Evolutionary conservation across 2,329 filamentous ascomycete species (phyloP).

Genomic region (Pyrenochaeta sp.): DNA sequence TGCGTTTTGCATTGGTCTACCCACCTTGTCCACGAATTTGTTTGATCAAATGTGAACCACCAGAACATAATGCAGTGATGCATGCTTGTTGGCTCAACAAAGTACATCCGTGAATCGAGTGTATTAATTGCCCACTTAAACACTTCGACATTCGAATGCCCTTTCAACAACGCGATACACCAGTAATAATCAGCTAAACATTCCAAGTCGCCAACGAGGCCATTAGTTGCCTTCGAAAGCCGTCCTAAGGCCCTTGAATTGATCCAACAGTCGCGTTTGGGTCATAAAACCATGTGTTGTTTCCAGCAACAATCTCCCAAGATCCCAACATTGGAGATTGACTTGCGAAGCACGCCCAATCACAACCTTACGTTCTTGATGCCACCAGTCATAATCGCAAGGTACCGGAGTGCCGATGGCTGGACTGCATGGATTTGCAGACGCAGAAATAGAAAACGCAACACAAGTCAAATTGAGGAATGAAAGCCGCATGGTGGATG

Average conservation of each 20-base stretch:
- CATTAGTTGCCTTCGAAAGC: not conserved
- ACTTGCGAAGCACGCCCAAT: slow-evolving; percentile 1
- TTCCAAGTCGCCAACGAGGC: not conserved
- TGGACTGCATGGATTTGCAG: slow-evolving; percentile 2
- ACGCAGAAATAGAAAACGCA: not conserved
- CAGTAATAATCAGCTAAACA: too few relatives aligned
- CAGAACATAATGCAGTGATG: too few relatives aligned
- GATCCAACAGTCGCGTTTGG: slow-evolving; percentile 4
- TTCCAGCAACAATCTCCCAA: not conserved
- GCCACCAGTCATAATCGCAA: slow-evolving; percentile 7
- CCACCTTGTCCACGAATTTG: too few relatives aligned
- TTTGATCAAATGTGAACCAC: too few relatives aligned
- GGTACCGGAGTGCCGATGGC: not conserved
- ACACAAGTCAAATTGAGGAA: too few relatives aligned
- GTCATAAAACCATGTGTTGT: slow-evolving; percentile 4
- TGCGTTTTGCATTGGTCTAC: too few relatives aligned
- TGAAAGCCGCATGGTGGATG: too few relatives aligned
- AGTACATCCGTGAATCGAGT: too few relatives aligned
- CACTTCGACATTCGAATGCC: too few relatives aligned
- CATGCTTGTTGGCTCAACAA: too few relatives aligned
- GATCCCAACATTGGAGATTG: slow-evolving; percentile 3
- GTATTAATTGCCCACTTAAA: too few relatives aligned
- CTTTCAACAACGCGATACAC: too few relatives aligned
- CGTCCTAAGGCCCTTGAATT: not conserved
- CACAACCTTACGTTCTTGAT: slow-evolving; percentile 6